Evolutionary conservation across 1,284 basidiomycete species (phyloP), one percentile per base, ranked within the genome.

Genomic region (Wallemia hederae): DNA sequence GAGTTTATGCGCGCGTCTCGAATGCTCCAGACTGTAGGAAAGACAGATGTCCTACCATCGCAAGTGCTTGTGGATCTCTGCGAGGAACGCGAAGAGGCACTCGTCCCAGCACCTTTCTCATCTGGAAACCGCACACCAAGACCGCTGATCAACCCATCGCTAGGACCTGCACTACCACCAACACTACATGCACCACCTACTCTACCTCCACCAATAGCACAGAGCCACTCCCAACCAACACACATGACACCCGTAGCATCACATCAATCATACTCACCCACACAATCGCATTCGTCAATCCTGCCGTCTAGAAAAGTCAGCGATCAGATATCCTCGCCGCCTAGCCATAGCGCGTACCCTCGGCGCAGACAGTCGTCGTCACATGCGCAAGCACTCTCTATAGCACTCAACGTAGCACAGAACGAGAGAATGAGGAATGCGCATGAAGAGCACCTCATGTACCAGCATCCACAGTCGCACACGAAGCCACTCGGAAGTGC

Each of bases 1-100:
- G 92, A 97, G 74, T 94, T 97, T 70, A 96, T 96, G 87, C 82
- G 92, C 39, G 92, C 91, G 11, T 82, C 83, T 27, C 79, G 90
- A 59, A 67, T 71, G 33, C 64, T 49, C 5, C 39, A 49, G n/a
- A 73, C 55, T 64, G 65, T 17, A 7, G 63, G 64, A 17, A 64
- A 60, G 17, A 28, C 60, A 19, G 61, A 64, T 22, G 66, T 66
- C n/a, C 62, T 62, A 24, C 61, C 66, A 7, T 63, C 63, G n/a
- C 61, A 63, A 24, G 61, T 68, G 55, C 65, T 69, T 60, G 63
- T 64, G 55, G 65, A 66, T 27, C 62, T 69, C 22, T 66, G 66
- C 28, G 67, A 68, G 61, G 67, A 69, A 59, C 65, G 67, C 19
- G 66, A 68, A 58, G 67, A 69, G 27, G 65, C 64, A 27, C 65